Base-by-base conservation (phyloP, 176 grass and related monocot genomes). In the Eremochloa ophiuroides region DNA sequence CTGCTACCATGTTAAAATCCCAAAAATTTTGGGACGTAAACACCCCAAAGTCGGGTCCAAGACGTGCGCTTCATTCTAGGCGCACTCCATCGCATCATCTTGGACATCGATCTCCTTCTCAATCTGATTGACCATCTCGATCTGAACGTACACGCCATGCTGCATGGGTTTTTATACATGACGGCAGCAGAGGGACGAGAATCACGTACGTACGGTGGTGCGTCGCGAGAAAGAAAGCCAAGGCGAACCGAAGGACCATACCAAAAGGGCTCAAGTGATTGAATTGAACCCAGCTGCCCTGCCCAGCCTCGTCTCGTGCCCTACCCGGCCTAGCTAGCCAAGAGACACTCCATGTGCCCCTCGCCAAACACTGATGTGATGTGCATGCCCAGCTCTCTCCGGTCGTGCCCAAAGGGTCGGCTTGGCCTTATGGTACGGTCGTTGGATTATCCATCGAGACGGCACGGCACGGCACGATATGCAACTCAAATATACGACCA, bases 281-380 rank as follows among this genome's bases (percentile, higher is more conserved):
- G 71, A 66, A 70, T 73, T 38, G 71, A 66, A 77, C 66, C 77
- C 56, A 42, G 47, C 55, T 77, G 39, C 30, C 8, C 13, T 62
- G 76, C 66, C 58, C 77, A 55, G 69, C 70, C 2, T 13, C 23
- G 38, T 40, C 38, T 18, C 28, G 48, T 58, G 56, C 29, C 31
- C 53, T 43, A 74, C 23, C 44, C 37, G 47, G 39, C 18, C 35
- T 44, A 70, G 27, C 60, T 15, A 71, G 68, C 68, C 68, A 29
- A 30, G 42, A 79, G 84, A 86, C 79, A 86, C 9, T 83, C 88
- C 84, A 89, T 85, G 87, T 89, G 82, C 77, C 70, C 70, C 20
- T 64, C 79, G 61, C 79, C 84, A 79, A 83, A 83, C 79, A 61
- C 67, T 61, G 79, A 90, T 79, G 79, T 83, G 84, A 90, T 77